Percentiles rank a stretch among this genome's conserved stretches.
Conservation (phyloP, 1,284 basidiomycete genomes). For the Kalmanozyma brasiliensis region DNA sequence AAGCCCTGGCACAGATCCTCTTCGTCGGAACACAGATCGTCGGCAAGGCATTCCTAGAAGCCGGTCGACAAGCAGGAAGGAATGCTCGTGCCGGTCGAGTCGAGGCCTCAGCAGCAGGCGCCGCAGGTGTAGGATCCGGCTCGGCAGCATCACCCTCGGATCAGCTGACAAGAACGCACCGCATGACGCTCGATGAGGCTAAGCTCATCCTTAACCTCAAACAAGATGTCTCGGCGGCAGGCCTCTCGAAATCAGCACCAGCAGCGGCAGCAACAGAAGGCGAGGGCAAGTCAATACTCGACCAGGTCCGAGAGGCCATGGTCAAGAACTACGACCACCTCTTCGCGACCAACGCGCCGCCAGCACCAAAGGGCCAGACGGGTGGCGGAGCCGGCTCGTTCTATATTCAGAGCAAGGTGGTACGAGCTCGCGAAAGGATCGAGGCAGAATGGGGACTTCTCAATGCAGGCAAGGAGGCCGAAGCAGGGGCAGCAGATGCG, state of each 20-base stretch:
- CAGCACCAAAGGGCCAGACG: slow-evolving; percentile 64
- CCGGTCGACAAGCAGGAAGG: slow-evolving; percentile 88
- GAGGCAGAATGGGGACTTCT: slow-evolving; percentile 76
- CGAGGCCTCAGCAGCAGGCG: slow-evolving; percentile 76
- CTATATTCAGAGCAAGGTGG: slow-evolving; percentile 96
- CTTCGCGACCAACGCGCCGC: slow-evolving; percentile 82
- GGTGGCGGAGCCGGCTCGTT: slow-evolving; percentile 65
- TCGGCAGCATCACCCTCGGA: slow-evolving; percentile 61
- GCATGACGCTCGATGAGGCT: slow-evolving; percentile 96
- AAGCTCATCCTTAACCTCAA: slow-evolving; percentile 92
- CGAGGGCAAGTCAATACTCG: slow-evolving; percentile 44
- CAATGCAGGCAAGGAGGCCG: slow-evolving; percentile 33
- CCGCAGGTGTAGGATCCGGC: slow-evolving; percentile 71
- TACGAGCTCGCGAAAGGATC: slow-evolving; percentile 91
- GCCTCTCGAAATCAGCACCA: slow-evolving; percentile 19
- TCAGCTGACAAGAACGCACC: slow-evolving; percentile 75
- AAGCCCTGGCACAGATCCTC: slow-evolving; percentile 82
- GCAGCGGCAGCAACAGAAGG: slow-evolving; percentile 11
- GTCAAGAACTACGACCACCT: slow-evolving; percentile 85
- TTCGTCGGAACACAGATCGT: slow-evolving; percentile 83
- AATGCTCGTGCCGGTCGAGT: slow-evolving; percentile 84
- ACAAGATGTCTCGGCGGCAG: slow-evolving; percentile 70
- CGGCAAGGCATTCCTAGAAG: slow-evolving; percentile 90
- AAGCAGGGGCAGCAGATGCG: slow-evolving; percentile 19
- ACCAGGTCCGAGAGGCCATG: slow-evolving; percentile 51